Percentiles rank a stretch among this genome's conserved stretches.
phyloP scores from a whole-genome alignment of 768 basidiomycete genomes.

The Hericium erinaceus region DNA sequence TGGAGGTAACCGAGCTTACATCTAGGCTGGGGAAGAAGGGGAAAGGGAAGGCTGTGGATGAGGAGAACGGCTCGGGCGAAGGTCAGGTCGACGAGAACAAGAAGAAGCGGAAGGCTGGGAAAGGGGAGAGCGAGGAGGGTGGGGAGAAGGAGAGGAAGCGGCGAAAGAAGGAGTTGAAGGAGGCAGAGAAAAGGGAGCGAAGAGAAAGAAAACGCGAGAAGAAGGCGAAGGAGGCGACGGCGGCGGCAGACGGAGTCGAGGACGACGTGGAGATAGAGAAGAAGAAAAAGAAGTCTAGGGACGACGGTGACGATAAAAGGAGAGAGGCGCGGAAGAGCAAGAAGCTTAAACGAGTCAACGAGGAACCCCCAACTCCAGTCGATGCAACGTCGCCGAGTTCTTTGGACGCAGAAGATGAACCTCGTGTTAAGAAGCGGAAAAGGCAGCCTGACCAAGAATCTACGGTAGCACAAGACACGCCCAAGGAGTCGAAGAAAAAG shows the following conservation, averaged over 20 bases:
- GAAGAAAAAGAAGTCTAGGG: background rate
- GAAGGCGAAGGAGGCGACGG: background rate
- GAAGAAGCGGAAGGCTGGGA: conserved; percentile 1
- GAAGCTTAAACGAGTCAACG: too few species aligned
- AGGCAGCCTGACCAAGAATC: too few species aligned
- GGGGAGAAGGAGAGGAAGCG: conserved; percentile 6
- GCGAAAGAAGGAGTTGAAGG: conserved; percentile 5
- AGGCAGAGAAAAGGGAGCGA: conserved; percentile 11
- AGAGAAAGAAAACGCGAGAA: conserved; percentile 6
- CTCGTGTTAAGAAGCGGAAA: too few species aligned
- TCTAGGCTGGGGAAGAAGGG: conserved; percentile 1
- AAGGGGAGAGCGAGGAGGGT: background rate
- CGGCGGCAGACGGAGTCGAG: background rate
- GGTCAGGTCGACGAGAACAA: background rate
- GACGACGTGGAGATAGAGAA: background rate
- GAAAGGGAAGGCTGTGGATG: background rate
- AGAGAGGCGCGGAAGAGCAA: too few species aligned
- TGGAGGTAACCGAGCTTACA: conserved; percentile 6
- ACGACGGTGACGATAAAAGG: too few species aligned
- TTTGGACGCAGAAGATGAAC: background rate
- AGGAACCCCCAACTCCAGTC: too few species aligned
- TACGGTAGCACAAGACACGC: too few species aligned
- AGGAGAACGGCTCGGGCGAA: background rate
- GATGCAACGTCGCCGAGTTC: background rate
- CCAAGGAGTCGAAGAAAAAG: too few species aligned